Conservation (phyloP, 306 rosid species). For the Casuarina cunninghamiana region DNA sequence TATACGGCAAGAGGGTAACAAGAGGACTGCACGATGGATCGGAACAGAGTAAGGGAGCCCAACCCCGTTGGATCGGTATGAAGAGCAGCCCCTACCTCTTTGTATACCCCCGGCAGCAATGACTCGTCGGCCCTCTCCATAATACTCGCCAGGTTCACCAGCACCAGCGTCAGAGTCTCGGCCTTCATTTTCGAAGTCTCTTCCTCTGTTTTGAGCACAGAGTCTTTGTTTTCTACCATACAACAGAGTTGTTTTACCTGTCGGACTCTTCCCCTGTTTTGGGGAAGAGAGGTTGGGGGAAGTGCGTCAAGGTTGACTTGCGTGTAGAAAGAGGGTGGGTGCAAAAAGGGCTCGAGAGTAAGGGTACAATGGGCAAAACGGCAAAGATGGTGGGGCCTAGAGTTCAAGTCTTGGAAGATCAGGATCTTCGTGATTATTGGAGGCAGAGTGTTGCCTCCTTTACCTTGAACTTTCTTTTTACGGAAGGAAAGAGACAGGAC, state of each 20-base stretch:
- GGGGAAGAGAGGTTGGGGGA: background rate
- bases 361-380: no score
- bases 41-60: conserved; percentile 73
- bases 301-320: background rate
- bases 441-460: no score
- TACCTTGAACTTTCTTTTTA: background rate
- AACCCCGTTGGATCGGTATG: conserved; percentile 76
- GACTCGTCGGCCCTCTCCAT: conserved; percentile 85
- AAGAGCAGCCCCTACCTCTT: conserved; percentile 69
- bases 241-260: background rate
- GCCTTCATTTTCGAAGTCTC: conserved; percentile 42
- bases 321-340: background rate
- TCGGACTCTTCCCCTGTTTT: background rate
- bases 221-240: no score
- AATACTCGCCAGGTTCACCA: conserved; percentile 65
- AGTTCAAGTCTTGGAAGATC: background rate
- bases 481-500: background rate
- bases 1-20: conserved; percentile 82
- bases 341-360: no score
- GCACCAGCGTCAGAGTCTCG: conserved; percentile 55
- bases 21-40: conserved; percentile 68
- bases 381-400: no score
- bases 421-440: no score
- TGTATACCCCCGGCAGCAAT: conserved; percentile 73
- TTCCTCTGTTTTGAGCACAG: background rate